Evolutionary conservation across 192 early-diverging fungal species (phyloP).

Genomic region (Coemansia sp.): DNA sequence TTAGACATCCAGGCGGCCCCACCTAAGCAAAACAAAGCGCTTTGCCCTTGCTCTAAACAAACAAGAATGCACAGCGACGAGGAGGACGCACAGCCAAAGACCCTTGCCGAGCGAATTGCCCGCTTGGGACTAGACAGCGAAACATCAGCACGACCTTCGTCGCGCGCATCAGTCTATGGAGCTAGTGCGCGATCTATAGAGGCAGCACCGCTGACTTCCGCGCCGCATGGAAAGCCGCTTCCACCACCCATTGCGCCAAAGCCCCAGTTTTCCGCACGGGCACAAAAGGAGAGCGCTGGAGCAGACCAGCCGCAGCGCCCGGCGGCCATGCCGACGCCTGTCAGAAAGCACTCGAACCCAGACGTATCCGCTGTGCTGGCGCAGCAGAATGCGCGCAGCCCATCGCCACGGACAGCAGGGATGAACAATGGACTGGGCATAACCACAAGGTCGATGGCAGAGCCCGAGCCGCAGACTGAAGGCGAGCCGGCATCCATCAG

Average conservation of each 20-base stretch:
- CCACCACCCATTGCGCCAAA: slow-evolving; percentile 23
- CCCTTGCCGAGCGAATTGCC: slow-evolving; percentile 53
- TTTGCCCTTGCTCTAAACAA: not conserved
- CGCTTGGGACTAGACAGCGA: slow-evolving; percentile 36
- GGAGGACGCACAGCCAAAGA: slow-evolving; percentile 46
- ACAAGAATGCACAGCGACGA: slow-evolving; percentile 36
- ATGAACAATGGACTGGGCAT: slow-evolving; percentile 4
- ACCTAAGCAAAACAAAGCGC: not conserved
- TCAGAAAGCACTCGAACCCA: not conserved
- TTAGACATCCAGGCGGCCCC: too few species aligned
- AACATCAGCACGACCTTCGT: slow-evolving; percentile 15
- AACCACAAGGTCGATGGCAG: not conserved
- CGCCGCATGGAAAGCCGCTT: slow-evolving; percentile 13
- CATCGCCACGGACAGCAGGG: not conserved
- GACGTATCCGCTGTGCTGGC: slow-evolving; percentile 21
- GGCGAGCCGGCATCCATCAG: slow-evolving; percentile 12
- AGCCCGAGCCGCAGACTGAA: not conserved
- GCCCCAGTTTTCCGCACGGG: slow-evolving; percentile 13
- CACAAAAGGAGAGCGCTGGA: not conserved
- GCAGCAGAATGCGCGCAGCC: slow-evolving; percentile 9
- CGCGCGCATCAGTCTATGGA: slow-evolving; percentile 9
- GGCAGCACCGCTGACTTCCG: not conserved
- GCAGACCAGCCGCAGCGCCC: not conserved
- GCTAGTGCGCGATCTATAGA: slow-evolving; percentile 2
- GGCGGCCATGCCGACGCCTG: not conserved